Conservation (phyloP, 345 rosid species). For the rapeseed (Brassica napus) region DNA sequence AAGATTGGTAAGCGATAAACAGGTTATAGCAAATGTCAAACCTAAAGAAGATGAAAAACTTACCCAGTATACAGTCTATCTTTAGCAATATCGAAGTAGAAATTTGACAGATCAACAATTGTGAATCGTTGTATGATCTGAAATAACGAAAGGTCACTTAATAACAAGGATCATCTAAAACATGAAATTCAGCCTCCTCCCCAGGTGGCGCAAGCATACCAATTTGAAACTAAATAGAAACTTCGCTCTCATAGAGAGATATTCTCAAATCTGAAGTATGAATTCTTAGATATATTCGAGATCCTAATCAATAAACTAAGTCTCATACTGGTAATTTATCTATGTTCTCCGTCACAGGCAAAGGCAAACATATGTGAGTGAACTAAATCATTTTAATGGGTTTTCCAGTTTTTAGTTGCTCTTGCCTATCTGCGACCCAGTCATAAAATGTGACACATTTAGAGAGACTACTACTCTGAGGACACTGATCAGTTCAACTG, state of each 20-base stretch:
- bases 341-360: slow-evolving; percentile 2
- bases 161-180: slow-evolving; percentile 1
- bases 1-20: background rate
- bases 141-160: slow-evolving; percentile 30
- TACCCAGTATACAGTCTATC: slow-evolving; percentile 98
- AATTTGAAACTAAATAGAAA: background rate
- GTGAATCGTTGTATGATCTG: slow-evolving; percentile 87
- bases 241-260: too few species aligned
- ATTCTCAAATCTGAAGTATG: slow-evolving; percentile 1
- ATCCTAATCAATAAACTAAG: background rate
- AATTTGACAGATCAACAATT: slow-evolving; percentile 87
- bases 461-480: background rate
- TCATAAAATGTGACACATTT: slow-evolving; percentile 10
- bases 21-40: background rate
- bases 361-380: background rate
- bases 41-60: slow-evolving; percentile 29
- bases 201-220: background rate
- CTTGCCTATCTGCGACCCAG: background rate
- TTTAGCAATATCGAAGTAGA: slow-evolving; percentile 92
- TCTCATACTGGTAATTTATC: background rate
- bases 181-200: slow-evolving; percentile 2
- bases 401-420: background rate
- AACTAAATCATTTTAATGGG: background rate
- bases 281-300: slow-evolving; percentile 6
- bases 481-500: background rate